Conservation (phyloP, 805 yeast genomes). For the Lipomyces yamadae region DNA sequence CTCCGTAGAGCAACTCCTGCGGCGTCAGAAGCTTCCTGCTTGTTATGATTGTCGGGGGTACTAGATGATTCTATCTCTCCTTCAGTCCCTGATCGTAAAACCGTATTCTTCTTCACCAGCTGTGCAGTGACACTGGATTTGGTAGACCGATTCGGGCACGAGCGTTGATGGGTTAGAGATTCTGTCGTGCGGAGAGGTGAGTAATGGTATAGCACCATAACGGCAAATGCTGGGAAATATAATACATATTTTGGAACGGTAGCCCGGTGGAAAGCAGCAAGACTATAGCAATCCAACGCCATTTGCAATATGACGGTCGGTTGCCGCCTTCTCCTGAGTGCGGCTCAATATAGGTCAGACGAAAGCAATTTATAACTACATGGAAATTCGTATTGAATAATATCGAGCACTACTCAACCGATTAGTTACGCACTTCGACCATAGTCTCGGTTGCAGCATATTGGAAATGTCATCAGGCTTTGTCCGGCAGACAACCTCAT, state of each 20-base stretch:
- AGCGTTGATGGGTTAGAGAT: background rate
- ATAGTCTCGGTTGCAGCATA: background rate
- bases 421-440: background rate
- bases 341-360: no score
- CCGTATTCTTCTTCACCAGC: background rate
- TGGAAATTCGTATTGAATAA: no score
- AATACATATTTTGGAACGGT: no score
- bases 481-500: conserved; percentile 10
- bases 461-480: conserved; percentile 26
- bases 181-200: background rate
- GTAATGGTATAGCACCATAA: background rate
- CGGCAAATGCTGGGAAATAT: background rate
- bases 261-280: no score
- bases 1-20: background rate
- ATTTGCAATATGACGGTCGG: no score
- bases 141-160: background rate
- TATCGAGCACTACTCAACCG: background rate
- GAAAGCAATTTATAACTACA: no score
- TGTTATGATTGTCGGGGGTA: background rate
- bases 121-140: background rate
- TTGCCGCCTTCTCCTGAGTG: no score
- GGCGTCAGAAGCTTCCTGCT: background rate
- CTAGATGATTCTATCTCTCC: background rate
- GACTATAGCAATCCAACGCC: no score
- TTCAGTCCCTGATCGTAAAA: background rate